Evolutionary conservation across 768 basidiomycete genomes (phyloP).

Genomic region (Leccinum longicurvipes): DNA sequence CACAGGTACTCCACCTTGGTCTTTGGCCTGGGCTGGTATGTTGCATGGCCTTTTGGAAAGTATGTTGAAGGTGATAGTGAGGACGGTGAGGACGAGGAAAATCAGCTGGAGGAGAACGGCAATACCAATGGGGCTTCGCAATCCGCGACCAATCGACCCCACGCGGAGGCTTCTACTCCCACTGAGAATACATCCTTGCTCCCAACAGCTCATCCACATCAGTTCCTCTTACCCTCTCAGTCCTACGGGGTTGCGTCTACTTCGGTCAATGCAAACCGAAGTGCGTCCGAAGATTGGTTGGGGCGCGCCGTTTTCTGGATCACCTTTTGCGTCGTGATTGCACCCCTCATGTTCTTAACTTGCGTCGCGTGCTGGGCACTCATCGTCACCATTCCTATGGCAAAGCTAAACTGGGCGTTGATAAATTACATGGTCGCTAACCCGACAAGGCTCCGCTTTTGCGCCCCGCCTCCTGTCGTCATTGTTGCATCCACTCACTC

Average conservation of each 20-base stretch:
- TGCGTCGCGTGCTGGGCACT: slow-evolving; percentile 94
- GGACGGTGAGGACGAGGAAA: slow-evolving; percentile 40
- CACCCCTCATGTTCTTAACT: slow-evolving; percentile 83
- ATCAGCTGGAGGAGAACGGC: slow-evolving; percentile 22
- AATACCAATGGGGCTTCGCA: slow-evolving; percentile 28
- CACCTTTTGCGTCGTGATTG: slow-evolving; percentile 69
- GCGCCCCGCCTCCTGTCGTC: slow-evolving; percentile 75
- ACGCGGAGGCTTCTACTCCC: slow-evolving; percentile 16
- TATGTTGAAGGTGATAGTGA: slow-evolving; percentile 85
- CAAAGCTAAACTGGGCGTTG: slow-evolving; percentile 94
- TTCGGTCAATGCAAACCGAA: slow-evolving; percentile 19
- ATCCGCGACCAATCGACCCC: slow-evolving; percentile 36
- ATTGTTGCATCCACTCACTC: slow-evolving; percentile 37
- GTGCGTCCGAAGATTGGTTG: slow-evolving; percentile 45
- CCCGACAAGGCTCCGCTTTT: slow-evolving; percentile 88
- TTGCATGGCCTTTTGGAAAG: slow-evolving; percentile 98
- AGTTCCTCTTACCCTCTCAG: slow-evolving; percentile 45
- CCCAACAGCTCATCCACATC: slow-evolving; percentile 25
- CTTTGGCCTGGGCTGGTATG: slow-evolving; percentile 93
- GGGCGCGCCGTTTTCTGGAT: slow-evolving; percentile 84
- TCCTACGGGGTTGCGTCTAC: slow-evolving; percentile 65
- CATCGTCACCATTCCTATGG: slow-evolving; percentile 97
- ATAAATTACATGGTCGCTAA: slow-evolving; percentile 75
- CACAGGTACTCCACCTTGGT: slow-evolving; percentile 80
- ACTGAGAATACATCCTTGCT: slow-evolving; percentile 52